Evolutionary conservation across 345 rosid species (phyloP), one percentile per base, ranked within the genome.

Genomic region (Moricandia arvensis): DNA sequence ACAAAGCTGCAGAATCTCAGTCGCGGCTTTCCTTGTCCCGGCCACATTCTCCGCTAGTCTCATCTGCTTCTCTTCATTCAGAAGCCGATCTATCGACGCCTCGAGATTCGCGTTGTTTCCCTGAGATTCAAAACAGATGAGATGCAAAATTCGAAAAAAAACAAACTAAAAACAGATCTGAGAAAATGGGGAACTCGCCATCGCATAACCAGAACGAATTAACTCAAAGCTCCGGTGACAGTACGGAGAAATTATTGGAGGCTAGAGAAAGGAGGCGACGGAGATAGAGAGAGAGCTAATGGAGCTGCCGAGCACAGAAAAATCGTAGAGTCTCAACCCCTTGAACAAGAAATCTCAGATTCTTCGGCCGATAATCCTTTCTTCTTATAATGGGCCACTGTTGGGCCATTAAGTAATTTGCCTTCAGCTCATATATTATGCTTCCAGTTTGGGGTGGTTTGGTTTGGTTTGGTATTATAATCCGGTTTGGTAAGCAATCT

Each of bases 51-150:
- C 90, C 54, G 91, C 90, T 2, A 85, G 76, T 67, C 97, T 86
- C 97, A 83, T 85, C 78, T 87, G 96, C 86, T 93, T 91, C 89
- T 91, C 97, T 9, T 80, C 90, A 66, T 85, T 85, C 78, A 88
- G 81, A 53, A 91, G 83, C 62, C 85, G 87, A 76, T 91, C 98
- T 47, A 93, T 86, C 54, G 83, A 80, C 31, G 88, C 72, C 78
- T 85, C 93, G 70, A 91, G 72, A 49, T 84, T 77, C 35, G 77
- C 73, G 18, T 8, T 79, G 16, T 76, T 84, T 58, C 82, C 97
- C 91, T 90, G 85, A 30, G 76, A 65, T 38, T 34, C 55, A 49
- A 43, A 73, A 60, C 64, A 15, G 1, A 47, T 61, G 3, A 70
- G 29, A 47, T 21, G 34, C 5, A 38, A 57, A 54, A 41, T 18